Percentiles rank a stretch among this genome's conserved stretches.
These are phyloP conservation scores for Ormosia emarginata DNA, from an alignment of 306 rosid genomes.

Conservation along the genomic window DNA sequence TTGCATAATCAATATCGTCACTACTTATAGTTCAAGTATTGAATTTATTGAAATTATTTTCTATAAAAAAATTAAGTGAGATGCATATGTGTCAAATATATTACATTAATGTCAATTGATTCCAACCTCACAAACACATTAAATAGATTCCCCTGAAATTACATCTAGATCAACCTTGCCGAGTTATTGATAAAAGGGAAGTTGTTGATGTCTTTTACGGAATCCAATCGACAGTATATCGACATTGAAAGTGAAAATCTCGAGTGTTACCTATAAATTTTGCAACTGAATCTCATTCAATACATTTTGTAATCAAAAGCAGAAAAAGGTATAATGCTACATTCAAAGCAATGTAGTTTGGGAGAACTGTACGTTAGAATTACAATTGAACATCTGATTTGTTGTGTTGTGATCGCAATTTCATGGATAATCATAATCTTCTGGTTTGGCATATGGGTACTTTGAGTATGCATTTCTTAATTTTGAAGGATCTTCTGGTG, in stretches of 20 bases:
- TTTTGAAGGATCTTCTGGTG: constrained; percentile 64
- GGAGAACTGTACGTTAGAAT: neutral
- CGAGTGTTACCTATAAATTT: neutral
- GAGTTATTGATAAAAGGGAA: neutral
- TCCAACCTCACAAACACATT: neutral
- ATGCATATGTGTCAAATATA: neutral
- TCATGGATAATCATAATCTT: constrained; percentile 70
- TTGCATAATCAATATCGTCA: neutral
- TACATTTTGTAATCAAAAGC: neutral
- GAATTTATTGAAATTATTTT: neutral
- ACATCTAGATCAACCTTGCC: neutral
- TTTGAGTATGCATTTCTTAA: constrained; percentile 48
- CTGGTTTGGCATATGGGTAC: constrained; percentile 74
- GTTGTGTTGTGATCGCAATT: neutral
- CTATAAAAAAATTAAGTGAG: neutral
- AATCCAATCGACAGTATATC: neutral
- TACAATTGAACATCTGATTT: constrained; percentile 9
- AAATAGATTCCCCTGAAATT: neutral
- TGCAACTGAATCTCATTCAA: constrained; percentile 1
- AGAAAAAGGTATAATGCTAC: neutral
- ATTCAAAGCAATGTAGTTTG: neutral
- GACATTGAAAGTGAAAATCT: neutral
- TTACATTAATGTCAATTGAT: neutral
- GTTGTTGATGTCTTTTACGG: neutral
- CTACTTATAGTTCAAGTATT: neutral